phyloP scores from a whole-genome alignment of 148 eudicot genomes.

The Vaccinium darrowii region DNA sequence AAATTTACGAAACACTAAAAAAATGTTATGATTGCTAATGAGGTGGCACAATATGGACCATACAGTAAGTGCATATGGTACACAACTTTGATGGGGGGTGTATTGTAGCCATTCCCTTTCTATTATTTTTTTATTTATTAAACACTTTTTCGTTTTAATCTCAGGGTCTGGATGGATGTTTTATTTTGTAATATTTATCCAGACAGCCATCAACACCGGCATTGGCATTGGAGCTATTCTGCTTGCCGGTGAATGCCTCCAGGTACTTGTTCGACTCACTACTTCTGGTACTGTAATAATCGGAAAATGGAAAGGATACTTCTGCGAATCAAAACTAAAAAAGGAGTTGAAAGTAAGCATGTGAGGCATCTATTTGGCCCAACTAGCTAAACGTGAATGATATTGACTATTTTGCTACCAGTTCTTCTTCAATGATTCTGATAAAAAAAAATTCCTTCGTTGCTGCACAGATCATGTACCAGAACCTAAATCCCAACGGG shows the following conservation, averaged over 20 bases:
- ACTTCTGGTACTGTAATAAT: not conserved
- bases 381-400: not conserved
- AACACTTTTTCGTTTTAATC: not conserved
- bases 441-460: not conserved
- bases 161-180: constrained; percentile 94
- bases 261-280: constrained; percentile 39
- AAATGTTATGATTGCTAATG: no score
- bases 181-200: constrained; percentile 80
- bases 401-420: constrained; percentile 4
- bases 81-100: no score
- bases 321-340: not conserved
- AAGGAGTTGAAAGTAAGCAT: no score
- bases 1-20: no score
- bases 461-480: constrained; percentile 62
- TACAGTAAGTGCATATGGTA: no score
- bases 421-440: constrained; percentile 8
- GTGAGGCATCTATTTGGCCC: no score
- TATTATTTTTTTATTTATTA: not conserved
- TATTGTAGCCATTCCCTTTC: not conserved
- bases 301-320: not conserved
- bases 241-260: constrained; percentile 84
- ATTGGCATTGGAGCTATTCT: constrained; percentile 74
- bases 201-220: constrained; percentile 92
- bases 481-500: constrained; percentile 54
- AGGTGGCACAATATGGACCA: no score